phyloP scores from a whole-genome alignment of 1,284 basidiomycete genomes.

The Pseudozyma pruni region DNA sequence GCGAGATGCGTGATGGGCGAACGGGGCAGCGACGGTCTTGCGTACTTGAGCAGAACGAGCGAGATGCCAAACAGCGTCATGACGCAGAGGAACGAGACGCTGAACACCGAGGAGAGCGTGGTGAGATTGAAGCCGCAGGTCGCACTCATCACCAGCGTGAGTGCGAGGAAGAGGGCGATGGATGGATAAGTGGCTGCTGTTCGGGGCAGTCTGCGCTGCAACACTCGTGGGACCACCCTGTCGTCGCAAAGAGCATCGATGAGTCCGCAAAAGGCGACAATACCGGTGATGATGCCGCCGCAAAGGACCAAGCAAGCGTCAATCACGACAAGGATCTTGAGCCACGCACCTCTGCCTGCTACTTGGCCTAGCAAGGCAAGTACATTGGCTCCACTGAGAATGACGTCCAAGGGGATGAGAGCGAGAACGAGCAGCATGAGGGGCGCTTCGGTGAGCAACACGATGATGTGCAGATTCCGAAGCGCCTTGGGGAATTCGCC shows the following conservation, averaged over 20 bases:
- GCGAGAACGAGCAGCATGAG: constrained; percentile 54
- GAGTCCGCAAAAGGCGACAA: constrained; percentile 43
- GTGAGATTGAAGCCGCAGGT: constrained; percentile 72
- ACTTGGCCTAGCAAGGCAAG: constrained; percentile 39
- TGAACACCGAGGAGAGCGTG: constrained; percentile 54
- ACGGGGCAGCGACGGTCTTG: constrained; percentile 74
- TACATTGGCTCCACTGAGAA: constrained; percentile 44
- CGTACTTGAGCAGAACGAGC: constrained; percentile 75
- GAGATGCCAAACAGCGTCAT: constrained; percentile 76
- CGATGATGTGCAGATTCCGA: constrained; percentile 47
- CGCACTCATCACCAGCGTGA: constrained; percentile 74
- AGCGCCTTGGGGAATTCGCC: constrained; percentile 51
- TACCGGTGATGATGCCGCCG: constrained; percentile 57
- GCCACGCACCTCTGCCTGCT: constrained; percentile 38
- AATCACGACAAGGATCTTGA: constrained; percentile 49
- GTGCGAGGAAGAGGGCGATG: constrained; percentile 72
- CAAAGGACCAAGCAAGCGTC: constrained; percentile 54
- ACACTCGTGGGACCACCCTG: constrained; percentile 73
- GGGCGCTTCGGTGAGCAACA: constrained; percentile 45
- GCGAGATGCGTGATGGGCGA: constrained; percentile 68
- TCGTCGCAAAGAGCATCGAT: constrained; percentile 68
- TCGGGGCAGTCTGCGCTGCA: constrained; percentile 71
- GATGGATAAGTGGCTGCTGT: constrained; percentile 74
- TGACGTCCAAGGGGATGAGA: constrained; percentile 30
- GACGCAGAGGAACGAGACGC: constrained; percentile 75